Evolutionary conservation across 768 basidiomycete species (phyloP).

Genomic region (Boletus barrowsii): DNA sequence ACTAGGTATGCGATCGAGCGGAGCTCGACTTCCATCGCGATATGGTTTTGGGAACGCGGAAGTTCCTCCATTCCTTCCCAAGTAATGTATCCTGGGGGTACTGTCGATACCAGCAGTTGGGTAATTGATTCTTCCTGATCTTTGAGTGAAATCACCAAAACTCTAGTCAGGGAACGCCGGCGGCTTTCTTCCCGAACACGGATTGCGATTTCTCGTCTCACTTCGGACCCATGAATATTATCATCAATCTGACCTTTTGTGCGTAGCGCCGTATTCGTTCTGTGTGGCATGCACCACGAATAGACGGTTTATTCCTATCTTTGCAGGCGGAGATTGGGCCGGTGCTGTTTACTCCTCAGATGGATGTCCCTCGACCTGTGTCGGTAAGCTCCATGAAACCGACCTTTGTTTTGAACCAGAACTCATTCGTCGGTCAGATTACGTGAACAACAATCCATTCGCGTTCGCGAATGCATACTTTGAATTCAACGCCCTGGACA

Average conservation of each 20-base stretch:
- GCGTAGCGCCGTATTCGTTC: neutral
- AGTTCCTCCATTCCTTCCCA: conserved; percentile 33
- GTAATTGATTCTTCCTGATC: conserved; percentile 4
- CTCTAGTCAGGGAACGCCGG: conserved; percentile 10
- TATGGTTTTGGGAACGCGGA: conserved; percentile 42
- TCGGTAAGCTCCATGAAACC: conserved; percentile 17
- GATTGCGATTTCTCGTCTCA: conserved; percentile 13
- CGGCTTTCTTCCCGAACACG: conserved; percentile 14
- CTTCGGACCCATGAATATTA: conserved; percentile 18
- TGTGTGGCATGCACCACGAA: neutral
- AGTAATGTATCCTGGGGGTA: conserved; percentile 24
- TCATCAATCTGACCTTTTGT: conserved; percentile 23
- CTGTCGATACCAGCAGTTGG: conserved; percentile 24
- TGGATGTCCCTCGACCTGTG: conserved; percentile 27
- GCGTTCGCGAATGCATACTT: conserved; percentile 21
- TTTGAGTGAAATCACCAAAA: neutral
- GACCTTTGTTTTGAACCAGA: neutral
- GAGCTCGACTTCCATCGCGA: conserved; percentile 29
- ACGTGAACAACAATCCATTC: conserved; percentile 38
- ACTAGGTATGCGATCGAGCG: conserved; percentile 37
- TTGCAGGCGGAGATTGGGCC: conserved; percentile 31
- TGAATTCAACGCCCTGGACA: conserved; percentile 21
- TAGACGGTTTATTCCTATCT: neutral
- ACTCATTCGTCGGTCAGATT: conserved; percentile 44
- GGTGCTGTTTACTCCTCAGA: conserved; percentile 14